Conservation (phyloP, 768 basidiomycete genomes). For the Candolleomyces eurysporus region DNA sequence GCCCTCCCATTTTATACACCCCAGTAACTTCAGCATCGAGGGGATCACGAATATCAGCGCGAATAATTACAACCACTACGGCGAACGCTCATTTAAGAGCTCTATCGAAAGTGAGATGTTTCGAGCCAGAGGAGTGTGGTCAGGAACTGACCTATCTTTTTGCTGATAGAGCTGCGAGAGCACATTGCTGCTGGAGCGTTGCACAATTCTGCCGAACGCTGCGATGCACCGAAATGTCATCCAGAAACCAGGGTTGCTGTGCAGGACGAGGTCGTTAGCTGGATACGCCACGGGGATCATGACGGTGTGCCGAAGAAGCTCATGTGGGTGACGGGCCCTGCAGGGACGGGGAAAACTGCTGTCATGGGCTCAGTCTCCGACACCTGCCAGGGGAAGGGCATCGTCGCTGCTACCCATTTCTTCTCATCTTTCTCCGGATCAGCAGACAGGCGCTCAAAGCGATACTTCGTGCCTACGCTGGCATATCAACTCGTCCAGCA, state of each 20-base stretch:
- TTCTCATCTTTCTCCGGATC: constrained; percentile 3
- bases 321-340: constrained; percentile 7
- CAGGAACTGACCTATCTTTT: too few relatives aligned
- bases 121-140: too few relatives aligned
- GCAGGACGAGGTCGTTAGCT: neutral
- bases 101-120: too few relatives aligned
- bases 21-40: too few relatives aligned
- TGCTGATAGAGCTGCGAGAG: neutral
- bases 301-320: neutral
- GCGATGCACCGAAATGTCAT: neutral
- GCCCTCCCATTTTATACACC: too few relatives aligned
- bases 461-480: neutral
- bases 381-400: neutral
- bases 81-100: too few relatives aligned
- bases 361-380: constrained; percentile 7
- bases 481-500: neutral
- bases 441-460: neutral
- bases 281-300: neutral
- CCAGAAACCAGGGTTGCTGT: constrained; percentile 2
- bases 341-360: constrained; percentile 8
- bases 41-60: too few relatives aligned
- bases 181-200: neutral
- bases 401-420: constrained; percentile 6
- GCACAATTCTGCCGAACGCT: constrained; percentile 8
- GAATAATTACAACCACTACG: too few relatives aligned